phyloP scores from a whole-genome alignment of 169 alveolate genomes.

The Plasmodium billcollinsi region DNA sequence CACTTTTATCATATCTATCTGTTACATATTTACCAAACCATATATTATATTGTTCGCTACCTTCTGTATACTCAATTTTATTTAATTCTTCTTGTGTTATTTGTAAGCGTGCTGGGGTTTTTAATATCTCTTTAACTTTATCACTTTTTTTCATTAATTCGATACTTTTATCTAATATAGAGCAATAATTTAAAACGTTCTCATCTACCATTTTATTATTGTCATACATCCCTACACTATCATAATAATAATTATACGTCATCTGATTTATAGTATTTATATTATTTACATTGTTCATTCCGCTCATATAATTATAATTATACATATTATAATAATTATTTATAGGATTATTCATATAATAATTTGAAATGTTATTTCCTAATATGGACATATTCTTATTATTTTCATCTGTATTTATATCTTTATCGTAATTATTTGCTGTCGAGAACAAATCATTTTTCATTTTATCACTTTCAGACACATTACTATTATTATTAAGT shows the following conservation, averaged over 20 bases:
- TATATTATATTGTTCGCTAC: conserved; percentile 98
- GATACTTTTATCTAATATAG: conserved; percentile 32
- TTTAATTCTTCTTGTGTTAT: conserved; percentile 61
- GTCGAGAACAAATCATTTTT: no score
- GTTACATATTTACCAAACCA: conserved; percentile 98
- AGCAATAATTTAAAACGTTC: conserved; percentile 1
- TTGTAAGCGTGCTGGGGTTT: conserved; percentile 58
- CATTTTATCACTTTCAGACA: no score
- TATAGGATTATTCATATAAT: background rate
- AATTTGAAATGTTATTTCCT: background rate
- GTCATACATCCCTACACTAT: background rate
- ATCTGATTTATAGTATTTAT: background rate
- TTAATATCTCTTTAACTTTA: conserved; percentile 52
- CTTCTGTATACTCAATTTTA: conserved; percentile 83
- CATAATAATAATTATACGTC: conserved; percentile 20
- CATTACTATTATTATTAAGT: background rate
- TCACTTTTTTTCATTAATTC: conserved; percentile 64
- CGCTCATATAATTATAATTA: conserved; percentile 12
- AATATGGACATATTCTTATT: background rate
- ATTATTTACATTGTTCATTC: background rate
- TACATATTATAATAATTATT: conserved; percentile 38
- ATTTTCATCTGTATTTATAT: conserved; percentile 4
- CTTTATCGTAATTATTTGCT: background rate
- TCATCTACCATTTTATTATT: conserved; percentile 5
- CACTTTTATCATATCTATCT: conserved; percentile 91